A percentile compares a stretch with the other conserved stretches of the same genome.
Evolutionary conservation across 176 grass and related monocot genomes (phyloP).

Genomic region (Avena atlantica): DNA sequence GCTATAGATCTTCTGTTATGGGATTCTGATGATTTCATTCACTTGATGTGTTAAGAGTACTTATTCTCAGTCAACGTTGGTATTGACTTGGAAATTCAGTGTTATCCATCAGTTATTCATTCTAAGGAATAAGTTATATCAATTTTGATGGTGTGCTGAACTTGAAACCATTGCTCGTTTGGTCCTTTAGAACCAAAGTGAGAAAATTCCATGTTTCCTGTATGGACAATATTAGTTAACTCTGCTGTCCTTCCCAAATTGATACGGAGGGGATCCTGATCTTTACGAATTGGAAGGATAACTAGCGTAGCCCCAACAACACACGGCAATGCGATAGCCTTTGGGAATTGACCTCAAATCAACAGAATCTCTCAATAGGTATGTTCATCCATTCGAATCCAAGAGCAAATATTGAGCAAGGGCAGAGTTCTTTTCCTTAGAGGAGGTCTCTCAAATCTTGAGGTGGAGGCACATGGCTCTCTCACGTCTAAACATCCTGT

Average conservation of each 20-base stretch:
- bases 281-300: too few species aligned
- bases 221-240: background rate
- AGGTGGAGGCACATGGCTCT: too few species aligned
- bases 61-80: background rate
- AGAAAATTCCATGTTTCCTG: background rate
- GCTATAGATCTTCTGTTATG: conserved; percentile 19
- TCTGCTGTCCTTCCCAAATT: background rate
- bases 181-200: background rate
- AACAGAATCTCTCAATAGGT: too few species aligned
- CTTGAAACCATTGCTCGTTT: background rate
- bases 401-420: too few species aligned
- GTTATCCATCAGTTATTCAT: background rate
- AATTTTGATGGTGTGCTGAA: conserved; percentile 1
- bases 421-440: too few species aligned
- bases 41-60: background rate
- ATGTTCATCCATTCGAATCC: too few species aligned
- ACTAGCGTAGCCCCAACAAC: too few species aligned
- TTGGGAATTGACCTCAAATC: too few species aligned
- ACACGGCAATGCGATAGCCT: too few species aligned
- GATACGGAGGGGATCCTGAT: too few species aligned
- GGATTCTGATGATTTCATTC: conserved; percentile 8
- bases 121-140: background rate
- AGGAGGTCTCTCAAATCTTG: too few species aligned
- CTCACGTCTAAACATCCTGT: too few species aligned
- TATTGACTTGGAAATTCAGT: background rate